Evolutionary conservation across 495 filamentous ascomycete species (phyloP).

Genomic region (Poronia punctata): DNA sequence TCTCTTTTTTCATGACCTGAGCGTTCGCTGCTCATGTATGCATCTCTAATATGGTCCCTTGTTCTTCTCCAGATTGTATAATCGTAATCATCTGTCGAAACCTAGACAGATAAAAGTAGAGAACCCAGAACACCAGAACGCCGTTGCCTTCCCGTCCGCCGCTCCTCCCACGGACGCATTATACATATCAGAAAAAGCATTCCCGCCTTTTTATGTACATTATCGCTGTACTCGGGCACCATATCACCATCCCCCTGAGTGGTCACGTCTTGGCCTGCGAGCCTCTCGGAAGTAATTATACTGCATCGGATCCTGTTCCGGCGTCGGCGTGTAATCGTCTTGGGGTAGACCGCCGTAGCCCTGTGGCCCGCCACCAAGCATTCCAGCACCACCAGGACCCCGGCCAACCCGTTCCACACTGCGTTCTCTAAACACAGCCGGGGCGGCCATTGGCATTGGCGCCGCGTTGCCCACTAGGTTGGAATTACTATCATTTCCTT

Average conservation of each 20-base stretch:
- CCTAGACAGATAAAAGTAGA: constrained; percentile 2
- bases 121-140: constrained; percentile 6
- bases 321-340: constrained; percentile 18
- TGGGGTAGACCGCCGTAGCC: constrained; percentile 49
- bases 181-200: background rate
- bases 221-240: background rate
- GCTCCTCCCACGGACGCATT: no score
- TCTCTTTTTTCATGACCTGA: constrained; percentile 5
- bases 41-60: constrained; percentile 3
- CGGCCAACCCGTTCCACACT: constrained; percentile 22
- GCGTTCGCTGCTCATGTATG: constrained; percentile 6
- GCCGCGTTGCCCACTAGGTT: constrained; percentile 38
- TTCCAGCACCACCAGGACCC: constrained; percentile 29
- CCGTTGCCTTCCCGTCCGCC: no score
- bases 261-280: constrained; percentile 11
- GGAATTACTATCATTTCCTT: constrained; percentile 38
- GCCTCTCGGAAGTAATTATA: constrained; percentile 33
- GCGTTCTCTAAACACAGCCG: constrained; percentile 33
- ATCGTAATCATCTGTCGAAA: constrained; percentile 8
- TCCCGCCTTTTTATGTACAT: constrained; percentile 7
- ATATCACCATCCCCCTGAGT: constrained; percentile 6
- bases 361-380: constrained; percentile 44
- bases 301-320: constrained; percentile 29
- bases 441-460: constrained; percentile 34
- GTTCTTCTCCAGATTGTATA: background rate